phyloP scores from a whole-genome alignment of 208 protist genomes.

The Porcisia hertigi region DNA sequence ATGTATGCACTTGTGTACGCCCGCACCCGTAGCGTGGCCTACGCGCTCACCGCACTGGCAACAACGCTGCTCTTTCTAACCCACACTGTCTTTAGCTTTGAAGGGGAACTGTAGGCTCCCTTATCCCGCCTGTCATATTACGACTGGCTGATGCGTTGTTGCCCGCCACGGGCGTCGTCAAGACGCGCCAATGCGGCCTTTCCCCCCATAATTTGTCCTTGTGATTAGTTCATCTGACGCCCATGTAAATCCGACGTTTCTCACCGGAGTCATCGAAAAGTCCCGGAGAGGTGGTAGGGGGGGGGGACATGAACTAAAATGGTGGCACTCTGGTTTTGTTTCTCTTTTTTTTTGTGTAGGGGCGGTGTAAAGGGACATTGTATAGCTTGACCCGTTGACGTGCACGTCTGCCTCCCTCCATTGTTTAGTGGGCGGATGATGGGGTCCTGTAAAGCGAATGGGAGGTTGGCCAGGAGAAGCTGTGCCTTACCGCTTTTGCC shows the following conservation, averaged over 20 bases:
- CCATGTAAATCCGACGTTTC: neutral
- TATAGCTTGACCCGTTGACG: neutral
- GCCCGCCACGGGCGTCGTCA: no score
- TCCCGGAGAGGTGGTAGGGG: neutral
- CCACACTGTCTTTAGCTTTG: neutral
- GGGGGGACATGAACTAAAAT: neutral
- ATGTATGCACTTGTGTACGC: conserved; percentile 24
- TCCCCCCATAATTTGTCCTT: neutral
- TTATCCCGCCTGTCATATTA: neutral
- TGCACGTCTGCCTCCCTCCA: neutral
- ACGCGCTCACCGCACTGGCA: conserved; percentile 11
- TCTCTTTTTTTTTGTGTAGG: neutral
- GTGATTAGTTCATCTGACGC: neutral
- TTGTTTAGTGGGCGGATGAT: no score
- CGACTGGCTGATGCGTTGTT: neutral
- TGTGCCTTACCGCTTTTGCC: neutral
- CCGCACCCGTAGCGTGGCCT: conserved; percentile 21
- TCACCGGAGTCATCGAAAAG: no score
- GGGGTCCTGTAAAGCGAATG: no score
- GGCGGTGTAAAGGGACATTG: neutral
- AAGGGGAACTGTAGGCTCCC: conserved; percentile 7
- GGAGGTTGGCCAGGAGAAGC: no score
- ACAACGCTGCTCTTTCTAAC: conserved; percentile 2
- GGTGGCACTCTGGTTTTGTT: neutral
- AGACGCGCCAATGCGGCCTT: neutral